Conservation (phyloP, 208 protist genomes). For the Strigomonas culicis region DNA sequence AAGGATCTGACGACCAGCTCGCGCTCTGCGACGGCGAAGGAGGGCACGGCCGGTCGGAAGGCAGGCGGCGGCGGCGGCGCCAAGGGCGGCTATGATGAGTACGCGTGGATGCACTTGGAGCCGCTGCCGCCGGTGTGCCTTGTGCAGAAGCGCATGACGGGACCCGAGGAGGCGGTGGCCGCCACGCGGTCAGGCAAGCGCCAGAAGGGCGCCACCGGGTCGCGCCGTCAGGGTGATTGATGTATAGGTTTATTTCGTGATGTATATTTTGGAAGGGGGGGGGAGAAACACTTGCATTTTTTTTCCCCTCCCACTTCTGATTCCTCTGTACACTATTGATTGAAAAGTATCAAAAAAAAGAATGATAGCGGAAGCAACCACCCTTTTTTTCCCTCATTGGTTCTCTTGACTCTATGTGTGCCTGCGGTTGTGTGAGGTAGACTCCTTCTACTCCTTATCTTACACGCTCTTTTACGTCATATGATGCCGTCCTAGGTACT, state of each 20-base stretch:
- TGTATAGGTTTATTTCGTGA: neutral
- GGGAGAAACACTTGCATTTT: neutral
- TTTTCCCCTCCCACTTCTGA: neutral
- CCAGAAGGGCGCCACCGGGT: neutral
- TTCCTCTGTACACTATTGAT: slow-evolving; percentile 11
- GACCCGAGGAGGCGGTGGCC: slow-evolving; percentile 20
- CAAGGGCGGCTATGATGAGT: neutral
- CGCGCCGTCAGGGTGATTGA: neutral
- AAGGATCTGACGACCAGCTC: too few relatives aligned
- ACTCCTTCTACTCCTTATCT: too few relatives aligned
- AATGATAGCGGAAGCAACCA: too few relatives aligned
- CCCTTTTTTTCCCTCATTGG: too few relatives aligned
- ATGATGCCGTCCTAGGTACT: too few relatives aligned
- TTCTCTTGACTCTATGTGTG: too few relatives aligned
- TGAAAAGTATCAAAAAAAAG: too few relatives aligned
- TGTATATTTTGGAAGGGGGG: neutral
- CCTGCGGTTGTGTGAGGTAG: too few relatives aligned
- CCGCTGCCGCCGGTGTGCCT: slow-evolving; percentile 61
- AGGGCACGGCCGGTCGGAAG: neutral
- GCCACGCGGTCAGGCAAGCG: neutral
- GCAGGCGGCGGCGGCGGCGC: too few relatives aligned
- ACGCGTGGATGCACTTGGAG: slow-evolving; percentile 31
- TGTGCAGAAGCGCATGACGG: slow-evolving; percentile 40
- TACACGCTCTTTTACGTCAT: too few relatives aligned
- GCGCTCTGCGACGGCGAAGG: neutral